These are phyloP conservation scores for Penicillium desertorum DNA, from an alignment of 495 filamentous ascomycete genomes.

Conservation along the genomic window DNA sequence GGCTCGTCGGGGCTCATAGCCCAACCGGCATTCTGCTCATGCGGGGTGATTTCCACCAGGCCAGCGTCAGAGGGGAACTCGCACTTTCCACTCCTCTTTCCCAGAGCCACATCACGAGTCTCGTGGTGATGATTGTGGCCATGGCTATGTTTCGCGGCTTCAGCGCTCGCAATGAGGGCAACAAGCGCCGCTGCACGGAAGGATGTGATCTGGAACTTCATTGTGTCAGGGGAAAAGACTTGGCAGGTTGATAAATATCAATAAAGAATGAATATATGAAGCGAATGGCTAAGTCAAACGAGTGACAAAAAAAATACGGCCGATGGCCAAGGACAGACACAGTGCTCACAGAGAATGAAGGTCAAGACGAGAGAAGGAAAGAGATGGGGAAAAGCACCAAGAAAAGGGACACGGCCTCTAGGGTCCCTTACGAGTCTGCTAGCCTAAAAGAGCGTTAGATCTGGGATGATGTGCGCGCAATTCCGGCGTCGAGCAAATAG, in stretches of 20 bases:
- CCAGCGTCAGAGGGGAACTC: conserved; percentile 67
- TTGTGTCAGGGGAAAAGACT: conserved; percentile 22
- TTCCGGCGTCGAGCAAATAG: conserved; percentile 7
- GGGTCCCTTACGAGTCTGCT: conserved; percentile 12
- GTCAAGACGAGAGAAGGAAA: conserved; percentile 28
- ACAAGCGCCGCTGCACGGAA: conserved; percentile 48
- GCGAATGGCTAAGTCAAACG: conserved; percentile 22
- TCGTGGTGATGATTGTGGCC: conserved; percentile 34
- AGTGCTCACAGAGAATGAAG: conserved; percentile 32
- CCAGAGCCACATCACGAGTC: conserved; percentile 22
- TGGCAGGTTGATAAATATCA: neutral
- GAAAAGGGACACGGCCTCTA: conserved; percentile 24
- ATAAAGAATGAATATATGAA: conserved; percentile 24
- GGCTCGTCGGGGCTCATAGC: conserved; percentile 77
- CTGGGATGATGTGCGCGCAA: conserved; percentile 9
- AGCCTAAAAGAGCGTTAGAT: conserved; percentile 14
- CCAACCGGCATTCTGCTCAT: conserved; percentile 69
- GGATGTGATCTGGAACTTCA: conserved; percentile 37
- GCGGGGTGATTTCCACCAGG: conserved; percentile 66
- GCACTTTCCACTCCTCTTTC: conserved; percentile 55
- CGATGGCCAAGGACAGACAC: conserved; percentile 25
- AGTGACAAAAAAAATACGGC: conserved; percentile 29
- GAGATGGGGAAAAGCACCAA: conserved; percentile 18
- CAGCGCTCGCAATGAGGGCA: conserved; percentile 58
- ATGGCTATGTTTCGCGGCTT: conserved; percentile 42